These are phyloP conservation scores for Triadica sebifera DNA, from an alignment of 345 rosid species.

Conservation along the genomic window DNA sequence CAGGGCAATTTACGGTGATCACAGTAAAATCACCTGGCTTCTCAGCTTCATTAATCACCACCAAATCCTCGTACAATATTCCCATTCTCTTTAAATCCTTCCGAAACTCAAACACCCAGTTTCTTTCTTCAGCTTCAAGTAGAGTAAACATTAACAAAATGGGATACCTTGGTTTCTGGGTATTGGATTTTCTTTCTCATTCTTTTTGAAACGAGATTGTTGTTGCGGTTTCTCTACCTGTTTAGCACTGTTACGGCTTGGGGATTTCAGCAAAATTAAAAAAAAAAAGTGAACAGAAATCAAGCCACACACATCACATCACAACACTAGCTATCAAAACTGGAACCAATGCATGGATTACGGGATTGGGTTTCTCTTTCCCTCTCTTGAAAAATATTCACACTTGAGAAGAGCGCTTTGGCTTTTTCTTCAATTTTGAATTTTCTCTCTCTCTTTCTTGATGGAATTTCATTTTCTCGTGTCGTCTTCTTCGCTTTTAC, in stretches of 20 bases:
- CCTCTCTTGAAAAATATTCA: neutral
- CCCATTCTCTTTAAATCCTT: constrained; percentile 38
- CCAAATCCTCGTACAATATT: constrained; percentile 49
- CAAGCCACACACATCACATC: neutral
- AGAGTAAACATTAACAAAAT: neutral
- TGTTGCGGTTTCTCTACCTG: neutral
- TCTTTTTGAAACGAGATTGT: neutral
- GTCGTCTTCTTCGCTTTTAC: neutral
- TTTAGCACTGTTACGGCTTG: constrained; percentile 9
- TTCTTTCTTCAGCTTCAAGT: constrained; percentile 8
- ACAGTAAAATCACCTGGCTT: constrained; percentile 42
- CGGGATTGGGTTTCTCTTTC: neutral
- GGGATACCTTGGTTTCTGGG: neutral
- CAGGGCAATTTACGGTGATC: constrained; percentile 66
- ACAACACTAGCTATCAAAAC: neutral
- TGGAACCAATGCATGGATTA: neutral
- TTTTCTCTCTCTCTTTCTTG: neutral
- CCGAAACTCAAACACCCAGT: neutral
- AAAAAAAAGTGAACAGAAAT: constrained; percentile 12
- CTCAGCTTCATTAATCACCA: constrained; percentile 45
- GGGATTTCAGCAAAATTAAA: constrained; percentile 9
- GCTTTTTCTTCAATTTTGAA: neutral
- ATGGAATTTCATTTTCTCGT: constrained; percentile 21
- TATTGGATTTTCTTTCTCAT: neutral
- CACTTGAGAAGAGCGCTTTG: neutral